Evolutionary conservation across 2,329 filamentous ascomycete genomes (phyloP).

Genomic region (Celoporthe dispersa): DNA sequence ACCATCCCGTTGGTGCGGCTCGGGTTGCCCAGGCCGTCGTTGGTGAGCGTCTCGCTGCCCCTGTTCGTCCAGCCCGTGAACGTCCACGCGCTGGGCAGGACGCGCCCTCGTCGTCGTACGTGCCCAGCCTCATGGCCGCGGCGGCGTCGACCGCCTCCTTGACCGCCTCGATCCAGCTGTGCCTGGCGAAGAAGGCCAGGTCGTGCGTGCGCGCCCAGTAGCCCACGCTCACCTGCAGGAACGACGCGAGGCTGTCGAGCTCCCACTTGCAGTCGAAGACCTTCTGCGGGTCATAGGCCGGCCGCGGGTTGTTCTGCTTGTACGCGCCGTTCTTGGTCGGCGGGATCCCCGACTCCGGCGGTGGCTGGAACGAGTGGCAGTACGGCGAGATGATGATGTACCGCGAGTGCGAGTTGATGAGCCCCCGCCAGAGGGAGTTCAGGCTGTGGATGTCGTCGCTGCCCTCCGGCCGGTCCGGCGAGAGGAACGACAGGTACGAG

Average conservation of each 20-base stretch:
- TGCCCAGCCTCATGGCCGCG: constrained; percentile 68
- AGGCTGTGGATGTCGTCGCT: constrained; percentile 67
- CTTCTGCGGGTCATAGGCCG: constrained; percentile 66
- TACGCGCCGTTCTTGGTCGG: constrained; percentile 62
- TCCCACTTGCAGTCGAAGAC: constrained; percentile 94
- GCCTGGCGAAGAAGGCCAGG: constrained; percentile 58
- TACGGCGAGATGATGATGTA: constrained; percentile 74
- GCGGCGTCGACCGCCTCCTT: constrained; percentile 68
- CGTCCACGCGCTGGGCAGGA: constrained; percentile 65
- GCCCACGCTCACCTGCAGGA: constrained; percentile 78
- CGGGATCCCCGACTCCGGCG: constrained; percentile 70
- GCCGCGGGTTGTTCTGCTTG: constrained; percentile 62
- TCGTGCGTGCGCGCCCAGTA: constrained; percentile 70
- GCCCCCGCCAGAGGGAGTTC: constrained; percentile 69
- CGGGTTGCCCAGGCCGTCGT: constrained; percentile 78
- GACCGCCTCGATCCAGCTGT: constrained; percentile 72
- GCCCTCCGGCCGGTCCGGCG: constrained; percentile 49
- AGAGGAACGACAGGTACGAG: constrained; percentile 67
- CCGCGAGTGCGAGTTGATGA: constrained; percentile 72
- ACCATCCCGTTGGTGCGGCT: constrained; percentile 77
- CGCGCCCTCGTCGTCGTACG: constrained; percentile 62
- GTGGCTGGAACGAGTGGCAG: constrained; percentile 91
- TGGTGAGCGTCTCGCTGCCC: constrained; percentile 75
- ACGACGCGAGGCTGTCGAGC: constrained; percentile 84
- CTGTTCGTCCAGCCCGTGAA: constrained; percentile 73